Conservation (phyloP, 768 basidiomycete genomes). For the Mycena alexandri region DNA sequence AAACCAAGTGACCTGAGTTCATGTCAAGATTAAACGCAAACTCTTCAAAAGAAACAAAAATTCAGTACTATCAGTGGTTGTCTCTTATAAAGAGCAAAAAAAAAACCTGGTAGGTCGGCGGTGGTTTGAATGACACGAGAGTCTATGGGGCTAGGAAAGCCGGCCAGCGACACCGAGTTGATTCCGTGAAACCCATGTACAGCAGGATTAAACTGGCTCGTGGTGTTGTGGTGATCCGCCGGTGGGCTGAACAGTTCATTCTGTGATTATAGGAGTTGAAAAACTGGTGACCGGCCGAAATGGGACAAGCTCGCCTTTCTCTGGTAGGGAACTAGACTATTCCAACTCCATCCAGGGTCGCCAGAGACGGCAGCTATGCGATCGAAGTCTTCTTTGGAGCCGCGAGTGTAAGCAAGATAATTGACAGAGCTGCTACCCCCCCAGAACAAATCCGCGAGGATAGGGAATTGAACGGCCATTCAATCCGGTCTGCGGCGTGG, state of each 20-base stretch:
- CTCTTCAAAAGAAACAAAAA: not conserved
- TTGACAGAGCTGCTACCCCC: not conserved
- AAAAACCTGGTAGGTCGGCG: constrained; percentile 23
- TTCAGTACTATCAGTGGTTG: too few species aligned
- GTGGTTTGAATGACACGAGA: constrained; percentile 42
- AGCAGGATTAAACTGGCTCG: constrained; percentile 42
- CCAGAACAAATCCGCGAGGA: not conserved
- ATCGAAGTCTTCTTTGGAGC: not conserved
- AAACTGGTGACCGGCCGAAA: not conserved
- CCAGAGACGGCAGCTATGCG: constrained; percentile 19
- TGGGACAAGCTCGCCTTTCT: constrained; percentile 26
- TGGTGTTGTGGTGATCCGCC: constrained; percentile 46
- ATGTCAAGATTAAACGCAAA: constrained; percentile 36
- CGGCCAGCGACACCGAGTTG: constrained; percentile 38
- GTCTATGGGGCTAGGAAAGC: constrained; percentile 41
- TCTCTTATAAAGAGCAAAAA: too few species aligned
- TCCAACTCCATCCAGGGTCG: constrained; percentile 42
- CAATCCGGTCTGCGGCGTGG: not conserved
- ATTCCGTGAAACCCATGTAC: constrained; percentile 44
- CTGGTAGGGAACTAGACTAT: constrained; percentile 36
- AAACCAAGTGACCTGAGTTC: constrained; percentile 23
- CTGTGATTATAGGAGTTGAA: constrained; percentile 27
- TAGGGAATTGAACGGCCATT: not conserved
- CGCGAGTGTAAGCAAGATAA: not conserved
- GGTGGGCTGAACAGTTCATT: constrained; percentile 44